Percentiles rank a stretch among this genome's conserved stretches.
Evolutionary conservation across 805 yeast species (phyloP).

Genomic region (Starmerella scarabaei): DNA sequence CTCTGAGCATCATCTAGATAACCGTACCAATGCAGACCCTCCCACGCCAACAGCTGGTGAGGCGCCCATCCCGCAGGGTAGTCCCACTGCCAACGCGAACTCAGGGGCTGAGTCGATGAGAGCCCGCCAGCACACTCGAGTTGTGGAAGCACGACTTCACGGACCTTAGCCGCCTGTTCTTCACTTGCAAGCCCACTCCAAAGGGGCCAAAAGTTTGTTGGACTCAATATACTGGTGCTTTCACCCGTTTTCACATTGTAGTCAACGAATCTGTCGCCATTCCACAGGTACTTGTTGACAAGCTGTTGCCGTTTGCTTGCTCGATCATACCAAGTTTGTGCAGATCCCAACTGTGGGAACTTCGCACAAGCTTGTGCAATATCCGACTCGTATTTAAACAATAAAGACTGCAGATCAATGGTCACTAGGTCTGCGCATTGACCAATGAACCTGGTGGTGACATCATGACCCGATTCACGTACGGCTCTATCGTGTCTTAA

Average conservation of each 20-base stretch:
- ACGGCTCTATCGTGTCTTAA: slow-evolving; percentile 88
- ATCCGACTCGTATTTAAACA: slow-evolving; percentile 82
- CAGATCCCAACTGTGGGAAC: slow-evolving; percentile 38
- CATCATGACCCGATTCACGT: slow-evolving; percentile 94
- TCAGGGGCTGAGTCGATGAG: slow-evolving; percentile 67
- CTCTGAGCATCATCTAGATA: slow-evolving; percentile 51
- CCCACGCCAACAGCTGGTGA: slow-evolving; percentile 91
- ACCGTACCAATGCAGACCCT: slow-evolving; percentile 65
- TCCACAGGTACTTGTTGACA: slow-evolving; percentile 67
- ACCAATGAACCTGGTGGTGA: slow-evolving; percentile 80
- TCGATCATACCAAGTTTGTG: slow-evolving; percentile 47
- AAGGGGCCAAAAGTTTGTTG: slow-evolving; percentile 83
- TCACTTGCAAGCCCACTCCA: slow-evolving; percentile 64
- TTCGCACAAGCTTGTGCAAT: slow-evolving; percentile 51
- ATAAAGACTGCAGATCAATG: slow-evolving; percentile 69
- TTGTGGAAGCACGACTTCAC: slow-evolving; percentile 44
- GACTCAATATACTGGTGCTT: slow-evolving; percentile 60
- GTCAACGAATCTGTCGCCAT: slow-evolving; percentile 67
- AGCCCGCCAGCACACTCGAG: slow-evolving; percentile 84
- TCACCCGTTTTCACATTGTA: slow-evolving; percentile 49
- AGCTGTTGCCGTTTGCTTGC: slow-evolving; percentile 43
- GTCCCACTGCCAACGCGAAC: slow-evolving; percentile 79
- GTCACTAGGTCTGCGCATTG: slow-evolving; percentile 82
- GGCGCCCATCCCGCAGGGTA: slow-evolving; percentile 99
- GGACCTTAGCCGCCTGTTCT: slow-evolving; percentile 55